Evolutionary conservation across 2,329 filamentous ascomycete genomes (phyloP).

Genomic region (Bipolaris oryzae): DNA sequence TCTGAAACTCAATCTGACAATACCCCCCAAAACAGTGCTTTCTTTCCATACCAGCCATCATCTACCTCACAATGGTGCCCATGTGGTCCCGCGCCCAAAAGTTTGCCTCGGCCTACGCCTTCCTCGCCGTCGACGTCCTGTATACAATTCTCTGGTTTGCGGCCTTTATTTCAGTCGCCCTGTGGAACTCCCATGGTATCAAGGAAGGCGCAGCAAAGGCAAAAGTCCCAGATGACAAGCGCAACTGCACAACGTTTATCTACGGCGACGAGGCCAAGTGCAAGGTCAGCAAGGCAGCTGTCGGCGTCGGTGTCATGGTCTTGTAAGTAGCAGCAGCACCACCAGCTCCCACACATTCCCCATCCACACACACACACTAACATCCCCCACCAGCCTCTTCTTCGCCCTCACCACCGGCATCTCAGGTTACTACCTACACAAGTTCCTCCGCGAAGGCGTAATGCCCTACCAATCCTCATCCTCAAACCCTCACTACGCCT

Average conservation of each 20-base stretch:
- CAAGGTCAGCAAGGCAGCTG: slow-evolving; percentile 61
- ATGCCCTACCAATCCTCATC: slow-evolving; percentile 55
- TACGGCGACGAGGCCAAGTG: slow-evolving; percentile 63
- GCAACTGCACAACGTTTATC: slow-evolving; percentile 61
- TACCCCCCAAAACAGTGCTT: slow-evolving; percentile 57
- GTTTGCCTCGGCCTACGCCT: slow-evolving; percentile 66
- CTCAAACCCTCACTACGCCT: slow-evolving; percentile 52
- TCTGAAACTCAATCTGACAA: slow-evolving; percentile 22
- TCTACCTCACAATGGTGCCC: slow-evolving; percentile 66
- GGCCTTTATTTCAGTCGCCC: slow-evolving; percentile 62
- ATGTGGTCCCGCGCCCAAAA: slow-evolving; percentile 64
- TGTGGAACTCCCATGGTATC: slow-evolving; percentile 63
- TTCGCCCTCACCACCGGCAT: slow-evolving; percentile 61
- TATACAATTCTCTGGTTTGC: slow-evolving; percentile 63
- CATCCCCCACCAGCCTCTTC: slow-evolving; percentile 52
- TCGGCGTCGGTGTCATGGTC: slow-evolving; percentile 63
- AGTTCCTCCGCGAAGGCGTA: slow-evolving; percentile 63
- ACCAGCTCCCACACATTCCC: background rate
- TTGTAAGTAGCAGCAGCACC: slow-evolving; percentile 52
- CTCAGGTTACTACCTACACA: slow-evolving; percentile 60
- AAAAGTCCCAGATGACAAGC: slow-evolving; percentile 50
- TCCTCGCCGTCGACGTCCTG: slow-evolving; percentile 61
- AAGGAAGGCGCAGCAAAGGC: slow-evolving; percentile 53
- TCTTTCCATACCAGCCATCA: slow-evolving; percentile 62
- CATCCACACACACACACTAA: slow-evolving; percentile 7